Evolutionary conservation across 139 green algal genomes (phyloP).

Genomic region (Tetradesmus obliquus): DNA sequence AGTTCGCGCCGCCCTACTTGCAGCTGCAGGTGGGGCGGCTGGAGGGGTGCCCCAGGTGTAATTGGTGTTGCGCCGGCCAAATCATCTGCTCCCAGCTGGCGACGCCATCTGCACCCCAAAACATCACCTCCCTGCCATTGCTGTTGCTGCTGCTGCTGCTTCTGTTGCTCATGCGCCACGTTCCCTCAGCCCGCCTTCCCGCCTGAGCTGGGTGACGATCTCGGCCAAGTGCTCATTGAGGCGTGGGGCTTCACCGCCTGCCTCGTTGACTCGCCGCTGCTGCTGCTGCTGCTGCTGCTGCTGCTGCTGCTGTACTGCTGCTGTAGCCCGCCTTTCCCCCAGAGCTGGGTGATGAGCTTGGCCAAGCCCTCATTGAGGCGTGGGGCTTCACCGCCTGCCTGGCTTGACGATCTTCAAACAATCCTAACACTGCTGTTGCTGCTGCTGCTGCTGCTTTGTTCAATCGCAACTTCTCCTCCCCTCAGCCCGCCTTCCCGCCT

Average conservation of each 20-base stretch:
- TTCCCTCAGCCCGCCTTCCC: constrained; percentile 60
- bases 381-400: constrained; percentile 64
- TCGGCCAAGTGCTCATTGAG: constrained; percentile 68
- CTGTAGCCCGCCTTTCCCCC: constrained; percentile 61
- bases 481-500: constrained; percentile 58
- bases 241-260: constrained; percentile 36
- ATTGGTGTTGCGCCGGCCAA: no score
- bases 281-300: no score
- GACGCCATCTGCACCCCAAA: no score
- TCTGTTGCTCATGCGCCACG: neutral
- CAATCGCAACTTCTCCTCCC: neutral
- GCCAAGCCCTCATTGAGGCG: constrained; percentile 63
- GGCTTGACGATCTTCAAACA: no score
- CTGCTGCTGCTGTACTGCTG: no score
- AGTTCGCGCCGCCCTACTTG: constrained; percentile 77
- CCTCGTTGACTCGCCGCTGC: constrained; percentile 81
- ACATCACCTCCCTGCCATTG: no score
- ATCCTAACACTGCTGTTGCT: no score
- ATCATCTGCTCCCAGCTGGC: no score
- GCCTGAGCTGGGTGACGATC: constrained; percentile 20
- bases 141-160: constrained; percentile 19
- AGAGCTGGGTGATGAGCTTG: constrained; percentile 50
- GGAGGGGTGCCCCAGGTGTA: no score
- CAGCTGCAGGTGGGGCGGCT: constrained; percentile 47
- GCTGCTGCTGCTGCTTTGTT: neutral